Evolutionary conservation across 441 rosid genomes (phyloP).

Genomic region (Corymbia calophylla): DNA sequence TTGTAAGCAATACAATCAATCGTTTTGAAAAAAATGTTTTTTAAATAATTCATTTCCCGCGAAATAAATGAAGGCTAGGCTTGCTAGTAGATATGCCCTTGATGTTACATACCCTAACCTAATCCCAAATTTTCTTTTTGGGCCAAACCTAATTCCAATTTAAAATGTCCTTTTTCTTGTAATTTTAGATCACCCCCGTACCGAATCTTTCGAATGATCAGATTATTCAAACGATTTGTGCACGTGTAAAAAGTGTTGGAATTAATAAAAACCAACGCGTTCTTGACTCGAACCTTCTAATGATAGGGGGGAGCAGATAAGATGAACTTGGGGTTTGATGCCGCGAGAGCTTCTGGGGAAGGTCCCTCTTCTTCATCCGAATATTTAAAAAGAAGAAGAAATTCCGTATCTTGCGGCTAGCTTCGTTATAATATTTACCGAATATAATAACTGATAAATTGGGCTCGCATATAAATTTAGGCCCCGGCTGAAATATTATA

Average conservation of each 20-base stretch:
- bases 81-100: not conserved
- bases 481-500: not conserved
- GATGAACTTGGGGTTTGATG: not conserved
- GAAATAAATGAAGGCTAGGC: not conserved
- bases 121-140: not conserved
- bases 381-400: not conserved
- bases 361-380: not conserved
- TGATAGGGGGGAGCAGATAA: not conserved
- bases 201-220: not conserved
- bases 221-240: not conserved
- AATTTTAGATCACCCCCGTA: not conserved
- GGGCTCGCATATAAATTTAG: not conserved
- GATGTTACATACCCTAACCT: not conserved
- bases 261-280: not conserved
- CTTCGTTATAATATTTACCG: not conserved
- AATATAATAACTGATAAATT: not conserved
- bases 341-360: not conserved
- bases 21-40: accelerated
- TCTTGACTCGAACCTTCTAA: not conserved
- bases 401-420: not conserved
- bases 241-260: not conserved
- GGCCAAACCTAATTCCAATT: not conserved
- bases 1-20: accelerated
- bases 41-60: too few species aligned
- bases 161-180: not conserved